These are phyloP conservation scores for Penicillium capsulatum DNA, from an alignment of 2,329 filamentous ascomycete genomes.

Conservation along the genomic window DNA sequence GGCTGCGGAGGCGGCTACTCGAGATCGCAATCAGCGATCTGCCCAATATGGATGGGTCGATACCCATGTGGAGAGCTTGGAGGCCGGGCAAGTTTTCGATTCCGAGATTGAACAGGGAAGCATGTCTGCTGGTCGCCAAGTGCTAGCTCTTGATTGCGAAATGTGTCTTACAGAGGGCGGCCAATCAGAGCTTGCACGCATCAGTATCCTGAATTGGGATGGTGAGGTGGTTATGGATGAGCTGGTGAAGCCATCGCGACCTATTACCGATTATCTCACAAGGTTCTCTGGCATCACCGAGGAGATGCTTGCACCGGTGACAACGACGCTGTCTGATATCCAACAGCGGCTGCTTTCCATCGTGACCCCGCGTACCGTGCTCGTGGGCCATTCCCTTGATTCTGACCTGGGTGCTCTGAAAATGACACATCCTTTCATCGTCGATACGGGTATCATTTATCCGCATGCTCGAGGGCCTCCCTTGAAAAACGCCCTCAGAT, in stretches of 20 bases:
- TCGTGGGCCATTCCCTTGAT: slow-evolving; percentile 48
- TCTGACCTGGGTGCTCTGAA: slow-evolving; percentile 70
- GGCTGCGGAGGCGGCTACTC: slow-evolving; percentile 50
- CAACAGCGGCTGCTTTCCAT: slow-evolving; percentile 71
- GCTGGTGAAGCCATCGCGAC: slow-evolving; percentile 81
- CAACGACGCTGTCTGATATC: slow-evolving; percentile 77
- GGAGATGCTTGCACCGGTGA: slow-evolving; percentile 75
- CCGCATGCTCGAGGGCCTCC: slow-evolving; percentile 87
- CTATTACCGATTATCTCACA: slow-evolving; percentile 91
- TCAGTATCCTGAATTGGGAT: slow-evolving; percentile 84
- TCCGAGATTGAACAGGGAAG: slow-evolving; percentile 72
- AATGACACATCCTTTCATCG: slow-evolving; percentile 84
- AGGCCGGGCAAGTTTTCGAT: slow-evolving; percentile 66
- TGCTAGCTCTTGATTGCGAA: slow-evolving; percentile 88
- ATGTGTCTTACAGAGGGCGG: slow-evolving; percentile 88
- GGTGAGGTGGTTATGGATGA: slow-evolving; percentile 79
- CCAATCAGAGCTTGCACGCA: slow-evolving; percentile 77
- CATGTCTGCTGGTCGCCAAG: slow-evolving; percentile 72
- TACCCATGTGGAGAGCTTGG: slow-evolving; percentile 62
- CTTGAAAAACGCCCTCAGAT: slow-evolving; percentile 86
- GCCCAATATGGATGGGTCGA: slow-evolving; percentile 72
- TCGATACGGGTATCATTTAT: slow-evolving; percentile 86
- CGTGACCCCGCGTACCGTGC: slow-evolving; percentile 50
- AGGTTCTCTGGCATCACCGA: slow-evolving; percentile 88
- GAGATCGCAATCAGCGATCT: slow-evolving; percentile 49